Evolutionary conservation across 495 filamentous ascomycete species (phyloP).

Genomic region (Sphaerosporella brunnea): DNA sequence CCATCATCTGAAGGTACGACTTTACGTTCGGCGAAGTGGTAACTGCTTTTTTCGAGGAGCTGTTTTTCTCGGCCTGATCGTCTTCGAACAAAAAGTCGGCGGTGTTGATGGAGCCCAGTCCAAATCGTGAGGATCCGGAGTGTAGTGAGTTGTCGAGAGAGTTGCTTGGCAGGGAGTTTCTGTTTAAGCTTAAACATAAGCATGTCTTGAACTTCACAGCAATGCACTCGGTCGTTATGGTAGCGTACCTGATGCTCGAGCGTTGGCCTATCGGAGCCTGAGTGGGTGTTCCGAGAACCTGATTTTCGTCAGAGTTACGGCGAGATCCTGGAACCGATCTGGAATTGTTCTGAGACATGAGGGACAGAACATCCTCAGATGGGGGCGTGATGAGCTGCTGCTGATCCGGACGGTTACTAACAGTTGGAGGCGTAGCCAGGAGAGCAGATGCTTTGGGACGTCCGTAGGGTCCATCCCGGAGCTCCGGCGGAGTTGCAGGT

Average conservation of each 20-base stretch:
- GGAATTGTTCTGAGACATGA: conserved; percentile 40
- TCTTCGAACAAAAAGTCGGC: conserved; percentile 68
- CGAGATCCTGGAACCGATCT: conserved; percentile 75
- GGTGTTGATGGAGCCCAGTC: conserved; percentile 56
- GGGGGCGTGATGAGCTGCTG: conserved; percentile 36
- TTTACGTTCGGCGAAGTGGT: conserved; percentile 46
- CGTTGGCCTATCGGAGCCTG: conserved; percentile 50
- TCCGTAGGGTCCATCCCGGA: conserved; percentile 39
- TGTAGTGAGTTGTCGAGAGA: conserved; percentile 21
- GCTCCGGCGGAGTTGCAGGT: conserved; percentile 93
- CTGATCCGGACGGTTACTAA: conserved; percentile 53
- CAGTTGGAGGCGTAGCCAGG: conserved; percentile 49
- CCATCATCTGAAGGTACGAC: conserved; percentile 52
- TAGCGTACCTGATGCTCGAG: conserved; percentile 31
- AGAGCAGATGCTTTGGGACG: conserved; percentile 13
- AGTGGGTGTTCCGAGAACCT: conserved; percentile 46
- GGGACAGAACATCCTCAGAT: conserved; percentile 30
- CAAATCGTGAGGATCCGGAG: conserved; percentile 26
- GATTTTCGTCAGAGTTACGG: conserved; percentile 65
- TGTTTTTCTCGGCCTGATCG: conserved; percentile 44
- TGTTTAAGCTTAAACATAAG: conserved; percentile 9
- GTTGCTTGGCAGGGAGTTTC: conserved; percentile 22
- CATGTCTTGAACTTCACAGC: not conserved
- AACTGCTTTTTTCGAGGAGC: conserved; percentile 32
- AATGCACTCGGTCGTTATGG: not conserved